These are phyloP conservation scores for Solanum peruvianum DNA, from an alignment of 257 asterid genomes.

Conservation along the genomic window DNA sequence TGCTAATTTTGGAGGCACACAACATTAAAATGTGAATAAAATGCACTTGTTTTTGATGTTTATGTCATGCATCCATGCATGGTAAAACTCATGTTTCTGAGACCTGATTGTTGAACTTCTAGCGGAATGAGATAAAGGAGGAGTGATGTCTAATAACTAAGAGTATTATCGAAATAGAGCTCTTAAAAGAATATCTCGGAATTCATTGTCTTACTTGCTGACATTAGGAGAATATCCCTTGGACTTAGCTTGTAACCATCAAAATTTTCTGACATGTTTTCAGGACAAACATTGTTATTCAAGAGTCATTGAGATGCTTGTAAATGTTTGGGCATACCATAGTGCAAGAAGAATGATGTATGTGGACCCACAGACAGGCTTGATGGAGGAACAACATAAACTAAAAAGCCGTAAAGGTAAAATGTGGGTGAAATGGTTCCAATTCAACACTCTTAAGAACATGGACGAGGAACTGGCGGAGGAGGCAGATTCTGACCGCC, in stretches of 20 bases:
- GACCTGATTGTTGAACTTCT: not conserved
- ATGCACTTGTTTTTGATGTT: not conserved
- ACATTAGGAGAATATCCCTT: not conserved
- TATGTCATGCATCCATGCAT: not conserved
- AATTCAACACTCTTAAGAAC: slow-evolving; percentile 55
- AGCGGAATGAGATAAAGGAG: not conserved
- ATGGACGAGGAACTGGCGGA: slow-evolving; percentile 92
- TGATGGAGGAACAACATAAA: slow-evolving; percentile 69
- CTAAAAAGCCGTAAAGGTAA: slow-evolving; percentile 55
- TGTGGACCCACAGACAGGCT: slow-evolving; percentile 60
- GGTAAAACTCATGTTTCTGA: not conserved
- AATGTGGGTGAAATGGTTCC: slow-evolving; percentile 95
- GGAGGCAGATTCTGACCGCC: slow-evolving; percentile 58
- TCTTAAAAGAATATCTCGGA: not conserved
- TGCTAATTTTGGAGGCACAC: not conserved
- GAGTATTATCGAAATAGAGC: not conserved
- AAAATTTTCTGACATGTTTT: not conserved
- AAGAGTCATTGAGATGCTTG: slow-evolving; percentile 68
- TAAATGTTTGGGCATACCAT: slow-evolving; percentile 95
- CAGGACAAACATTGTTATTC: slow-evolving; percentile 96
- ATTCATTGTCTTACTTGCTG: not conserved
- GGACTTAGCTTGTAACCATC: not conserved
- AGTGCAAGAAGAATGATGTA: slow-evolving; percentile 80
- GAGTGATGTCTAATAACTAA: not conserved
- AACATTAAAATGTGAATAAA: not conserved